Evolutionary conservation across 495 filamentous ascomycete species (phyloP).

Genomic region (Podospora anserina): DNA sequence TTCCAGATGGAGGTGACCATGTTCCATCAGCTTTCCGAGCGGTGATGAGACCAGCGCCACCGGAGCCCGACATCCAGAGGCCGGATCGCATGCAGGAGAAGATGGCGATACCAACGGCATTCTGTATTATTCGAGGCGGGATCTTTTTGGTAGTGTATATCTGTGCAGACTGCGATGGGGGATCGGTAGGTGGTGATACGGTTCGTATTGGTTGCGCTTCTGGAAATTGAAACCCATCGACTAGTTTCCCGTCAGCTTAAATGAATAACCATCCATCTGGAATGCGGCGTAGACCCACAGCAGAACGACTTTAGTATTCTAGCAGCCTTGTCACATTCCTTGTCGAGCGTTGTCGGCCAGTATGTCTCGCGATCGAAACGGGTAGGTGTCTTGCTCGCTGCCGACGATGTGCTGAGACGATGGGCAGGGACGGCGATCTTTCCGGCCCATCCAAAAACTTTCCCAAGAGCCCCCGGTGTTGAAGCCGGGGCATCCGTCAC

Average conservation of each 20-base stretch:
- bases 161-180: slow-evolving; percentile 22
- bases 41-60: slow-evolving; percentile 77
- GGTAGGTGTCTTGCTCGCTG: slow-evolving; percentile 51
- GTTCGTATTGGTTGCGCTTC: slow-evolving; percentile 25
- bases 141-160: slow-evolving; percentile 73
- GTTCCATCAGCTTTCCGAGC: slow-evolving; percentile 75
- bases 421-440: slow-evolving; percentile 40
- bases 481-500: slow-evolving; percentile 22
- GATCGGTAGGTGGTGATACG: slow-evolving; percentile 30
- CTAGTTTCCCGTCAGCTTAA: slow-evolving; percentile 23
- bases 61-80: slow-evolving; percentile 85
- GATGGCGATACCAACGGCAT: slow-evolving; percentile 82
- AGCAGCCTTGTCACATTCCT: slow-evolving; percentile 83
- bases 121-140: slow-evolving; percentile 72
- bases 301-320: slow-evolving; percentile 82
- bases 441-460: slow-evolving; percentile 48
- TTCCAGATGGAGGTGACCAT: slow-evolving; percentile 86
- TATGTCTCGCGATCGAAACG: slow-evolving; percentile 60
- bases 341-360: slow-evolving; percentile 77
- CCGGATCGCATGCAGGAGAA: slow-evolving; percentile 94
- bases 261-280: not conserved
- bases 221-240: slow-evolving; percentile 46
- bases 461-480: slow-evolving; percentile 35
- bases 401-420: slow-evolving; percentile 46
- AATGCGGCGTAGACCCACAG: slow-evolving; percentile 41